Evolutionary conservation across 805 yeast species (phyloP).

Genomic region (Yarrowia sp.): DNA sequence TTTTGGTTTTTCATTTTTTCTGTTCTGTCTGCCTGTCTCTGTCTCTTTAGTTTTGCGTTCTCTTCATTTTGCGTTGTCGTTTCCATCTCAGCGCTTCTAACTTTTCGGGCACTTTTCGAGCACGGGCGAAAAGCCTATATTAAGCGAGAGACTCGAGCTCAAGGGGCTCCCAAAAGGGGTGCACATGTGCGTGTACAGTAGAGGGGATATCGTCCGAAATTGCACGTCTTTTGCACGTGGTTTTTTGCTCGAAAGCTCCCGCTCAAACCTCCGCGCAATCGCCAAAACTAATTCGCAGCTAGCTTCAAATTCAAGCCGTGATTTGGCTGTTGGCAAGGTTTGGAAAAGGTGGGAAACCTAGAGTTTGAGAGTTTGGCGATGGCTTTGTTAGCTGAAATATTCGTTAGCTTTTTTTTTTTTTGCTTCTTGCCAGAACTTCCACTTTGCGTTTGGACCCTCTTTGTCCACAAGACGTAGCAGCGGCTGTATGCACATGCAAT

Average conservation of each 20-base stretch:
- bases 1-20: neutral
- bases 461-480: neutral
- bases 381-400: neutral
- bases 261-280: no score
- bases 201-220: neutral
- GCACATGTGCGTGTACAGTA: neutral
- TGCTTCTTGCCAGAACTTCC: neutral
- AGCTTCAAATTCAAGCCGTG: neutral
- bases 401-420: no score
- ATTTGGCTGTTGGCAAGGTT: conserved; percentile 3
- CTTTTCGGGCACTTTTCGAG: neutral
- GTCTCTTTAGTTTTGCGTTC: no score
- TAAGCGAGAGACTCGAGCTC: conserved; percentile 3
- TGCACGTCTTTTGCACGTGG: neutral
- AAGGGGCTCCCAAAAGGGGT: conserved; percentile 10
- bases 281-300: no score
- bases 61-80: neutral
- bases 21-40: no score
- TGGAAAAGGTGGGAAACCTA: conserved; percentile 10
- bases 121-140: conserved; percentile 7
- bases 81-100: neutral
- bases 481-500: conserved; percentile 23
- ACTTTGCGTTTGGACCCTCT: conserved; percentile 12
- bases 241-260: no score
- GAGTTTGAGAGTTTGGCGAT: conserved; percentile 1